Evolutionary conservation across 1,139 yeast genomes (phyloP), one percentile per base, ranked within the genome.

Genomic region (Geotrichum reessii): DNA sequence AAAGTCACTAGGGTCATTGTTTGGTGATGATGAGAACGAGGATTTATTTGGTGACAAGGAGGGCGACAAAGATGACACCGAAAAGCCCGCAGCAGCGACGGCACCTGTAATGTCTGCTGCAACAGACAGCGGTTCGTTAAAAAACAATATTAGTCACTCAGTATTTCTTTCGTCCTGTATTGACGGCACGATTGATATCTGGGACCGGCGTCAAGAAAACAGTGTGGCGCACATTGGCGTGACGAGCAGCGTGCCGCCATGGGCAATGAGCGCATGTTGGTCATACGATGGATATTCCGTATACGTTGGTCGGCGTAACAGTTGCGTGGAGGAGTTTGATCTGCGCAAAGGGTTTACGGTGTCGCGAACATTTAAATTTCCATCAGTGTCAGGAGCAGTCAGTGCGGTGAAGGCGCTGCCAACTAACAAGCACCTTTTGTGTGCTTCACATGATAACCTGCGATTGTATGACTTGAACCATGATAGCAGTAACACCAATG

Each of bases 191-290:
- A 74, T 92, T 5, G 84, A 83, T 62, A 74, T 93, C 9, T 92
- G 97, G 97, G 99, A 93, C 71, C 74, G 81, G 4, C 79, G 99
- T 62, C 71, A 79, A 1, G 69, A 74, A 0, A 63, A 71, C 4
- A 72, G 76, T 1, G 86, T 84, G 0, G 78, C 85, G 2, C 76
- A 81, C 47, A 73, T 87, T 24, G 83, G 84, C 1, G 81, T 85
- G 2, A 83, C 90, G 0, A 76, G 79, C 6, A 83, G 83, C 0
- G 81, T 85, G 0, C 97, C 98, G 0, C 99, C 99, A 0, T 93
- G 98, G 98, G 87, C 96, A 72, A 85, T 87, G 81, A 71, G 74
- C 54, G 85, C 96, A 0, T 82, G 90, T 56, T 95, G 98, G 98
- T 86, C 96, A 5, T 78, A 79, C 58, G 85, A 86, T 66, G 99